Evolutionary conservation across 345 rosid species (phyloP), one percentile per base, ranked within the genome.

Genomic region (Mercurialis annua): DNA sequence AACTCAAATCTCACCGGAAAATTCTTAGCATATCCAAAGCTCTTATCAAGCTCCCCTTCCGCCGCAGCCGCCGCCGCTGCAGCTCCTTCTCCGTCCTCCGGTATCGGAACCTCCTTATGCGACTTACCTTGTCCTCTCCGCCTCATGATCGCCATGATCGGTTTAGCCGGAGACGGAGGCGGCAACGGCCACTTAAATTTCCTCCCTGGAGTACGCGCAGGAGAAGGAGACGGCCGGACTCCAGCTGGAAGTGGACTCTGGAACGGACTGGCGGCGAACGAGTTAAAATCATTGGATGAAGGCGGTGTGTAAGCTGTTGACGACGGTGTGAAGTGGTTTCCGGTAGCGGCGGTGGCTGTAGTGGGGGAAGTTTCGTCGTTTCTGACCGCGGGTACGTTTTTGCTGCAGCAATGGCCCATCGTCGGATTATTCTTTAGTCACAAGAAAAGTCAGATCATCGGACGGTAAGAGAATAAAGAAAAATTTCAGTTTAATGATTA

Each of bases 391-490:
- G 54, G 0, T 10, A 3, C 54, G 26, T 20, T 27, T 71, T 83
- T 82, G 78, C 92, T 87, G 78, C 92, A 92, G 81, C 91, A 86
- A 68, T 81, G 96, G 42, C 98, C 94, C 98, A 92, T 92, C 17
- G 76, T 61, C 60, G 65, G 73, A 70, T 50, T 8, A 48, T 20
- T 48, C 52, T 18, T 48, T 48, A 42, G 65, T 62, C 6, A 16
- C 44, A 15, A 15, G 29, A 20, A 57, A 50, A 72, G 74, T 83
- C 80, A 81, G 75, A 57, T 31, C 62, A 82, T 78, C 75, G 38
- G 59, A 20, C 59, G 75, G 70, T 3, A 16, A 38, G 51, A 49
- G 47, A 44, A 33, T n/a, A 11, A 44, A n/a, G 17, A n/a, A n/a
- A n/a, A n/a, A n/a, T n/a, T n/a, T 46, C 29, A 29, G 30, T 12